Evolutionary conservation across 73 alveolate genomes (phyloP).

Genomic region (Urostyla sp.): DNA sequence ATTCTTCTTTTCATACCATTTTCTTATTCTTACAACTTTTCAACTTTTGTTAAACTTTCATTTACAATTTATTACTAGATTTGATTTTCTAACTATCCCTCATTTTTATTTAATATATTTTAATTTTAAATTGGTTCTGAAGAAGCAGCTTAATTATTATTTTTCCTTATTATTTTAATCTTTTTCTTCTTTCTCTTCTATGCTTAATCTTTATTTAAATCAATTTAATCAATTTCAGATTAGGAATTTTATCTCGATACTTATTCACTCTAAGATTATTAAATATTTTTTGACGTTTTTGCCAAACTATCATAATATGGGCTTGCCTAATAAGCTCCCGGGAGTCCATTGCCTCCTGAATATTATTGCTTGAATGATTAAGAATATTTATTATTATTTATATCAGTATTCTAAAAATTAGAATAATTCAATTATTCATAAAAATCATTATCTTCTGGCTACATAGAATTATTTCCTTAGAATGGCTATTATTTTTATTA

Average conservation of each 20-base stretch:
- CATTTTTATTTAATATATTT: too few relatives aligned
- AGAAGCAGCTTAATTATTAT: too few relatives aligned
- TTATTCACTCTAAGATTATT: constrained; percentile 8
- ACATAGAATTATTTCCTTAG: background rate
- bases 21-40: too few relatives aligned
- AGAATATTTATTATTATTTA: too few relatives aligned
- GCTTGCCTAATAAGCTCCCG: too few relatives aligned
- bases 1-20: constrained; percentile 13
- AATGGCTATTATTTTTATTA: too few relatives aligned
- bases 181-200: constrained; percentile 28
- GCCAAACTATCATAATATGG: constrained; percentile 19
- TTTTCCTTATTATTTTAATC: constrained; percentile 37
- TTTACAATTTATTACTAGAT: too few relatives aligned
- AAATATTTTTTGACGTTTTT: constrained; percentile 14
- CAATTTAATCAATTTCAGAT: background rate
- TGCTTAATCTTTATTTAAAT: background rate
- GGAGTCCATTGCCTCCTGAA: too few relatives aligned
- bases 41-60: too few relatives aligned
- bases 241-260: constrained; percentile 15
- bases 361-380: too few relatives aligned
- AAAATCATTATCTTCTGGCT: constrained; percentile 40
- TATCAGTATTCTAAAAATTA: background rate
- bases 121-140: too few relatives aligned
- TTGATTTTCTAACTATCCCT: too few relatives aligned
- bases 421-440: constrained; percentile 41